Percentiles rank a stretch among this genome's conserved stretches.
phyloP scores from a whole-genome alignment of 192 early-diverging fungal species.

The Podila horticola region DNA sequence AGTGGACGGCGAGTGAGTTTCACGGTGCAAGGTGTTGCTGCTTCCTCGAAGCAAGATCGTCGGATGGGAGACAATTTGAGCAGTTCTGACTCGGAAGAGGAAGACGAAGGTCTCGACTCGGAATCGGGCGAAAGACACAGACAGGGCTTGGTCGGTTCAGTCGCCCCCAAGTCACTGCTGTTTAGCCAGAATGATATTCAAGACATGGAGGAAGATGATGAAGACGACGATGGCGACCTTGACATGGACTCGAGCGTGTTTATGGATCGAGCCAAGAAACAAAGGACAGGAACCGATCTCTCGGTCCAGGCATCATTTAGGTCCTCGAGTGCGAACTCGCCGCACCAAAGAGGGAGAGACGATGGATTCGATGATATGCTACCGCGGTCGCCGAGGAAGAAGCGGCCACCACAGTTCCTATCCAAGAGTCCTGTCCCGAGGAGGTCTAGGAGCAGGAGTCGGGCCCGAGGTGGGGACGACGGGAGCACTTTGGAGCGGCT shows the following conservation, averaged over 20 bases:
- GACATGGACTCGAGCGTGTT: background rate
- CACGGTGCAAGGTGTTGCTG: background rate
- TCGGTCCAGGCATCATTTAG: background rate
- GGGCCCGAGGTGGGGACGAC: no score
- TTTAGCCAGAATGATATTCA: background rate
- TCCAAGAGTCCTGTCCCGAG: background rate
- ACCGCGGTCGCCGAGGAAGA: background rate
- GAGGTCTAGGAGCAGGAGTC: background rate
- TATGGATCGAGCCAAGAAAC: conserved; percentile 23
- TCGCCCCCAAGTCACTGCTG: background rate
- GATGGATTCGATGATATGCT: conserved; percentile 2
- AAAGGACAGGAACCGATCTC: background rate
- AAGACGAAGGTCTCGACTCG: background rate
- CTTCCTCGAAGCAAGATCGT: background rate
- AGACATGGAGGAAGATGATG: background rate
- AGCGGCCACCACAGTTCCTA: background rate
- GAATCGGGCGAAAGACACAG: background rate
- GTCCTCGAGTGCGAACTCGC: background rate
- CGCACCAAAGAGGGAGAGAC: background rate
- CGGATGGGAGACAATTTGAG: background rate
- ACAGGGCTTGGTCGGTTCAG: no score
- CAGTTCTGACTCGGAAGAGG: conserved; percentile 10
- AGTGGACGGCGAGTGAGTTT: conserved; percentile 27
- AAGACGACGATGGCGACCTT: background rate
- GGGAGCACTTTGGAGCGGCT: conserved; percentile 9